A percentile compares a stretch with the other conserved stretches of the same genome.
Conservation (phyloP, 306 rosid species). For the Vigna mungo region DNA sequence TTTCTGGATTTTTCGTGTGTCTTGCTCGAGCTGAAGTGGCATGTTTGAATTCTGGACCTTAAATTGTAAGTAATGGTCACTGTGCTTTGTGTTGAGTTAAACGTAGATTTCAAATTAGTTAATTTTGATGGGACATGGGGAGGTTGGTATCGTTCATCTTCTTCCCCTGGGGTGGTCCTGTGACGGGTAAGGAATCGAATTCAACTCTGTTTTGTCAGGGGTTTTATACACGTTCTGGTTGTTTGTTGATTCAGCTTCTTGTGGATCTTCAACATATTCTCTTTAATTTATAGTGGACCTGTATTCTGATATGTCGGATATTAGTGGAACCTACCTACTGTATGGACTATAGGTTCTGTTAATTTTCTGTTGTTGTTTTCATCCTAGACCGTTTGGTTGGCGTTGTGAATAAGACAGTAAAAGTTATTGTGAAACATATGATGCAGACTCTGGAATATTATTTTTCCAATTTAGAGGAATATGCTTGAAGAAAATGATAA, state of each 20-base stretch:
- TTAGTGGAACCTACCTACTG: constrained; percentile 2
- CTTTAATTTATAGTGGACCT: not conserved
- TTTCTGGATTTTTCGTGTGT: constrained; percentile 3
- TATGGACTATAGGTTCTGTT: not conserved
- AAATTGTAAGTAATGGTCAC: not conserved
- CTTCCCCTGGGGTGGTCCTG: not conserved
- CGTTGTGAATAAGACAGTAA: not conserved
- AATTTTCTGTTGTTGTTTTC: not conserved
- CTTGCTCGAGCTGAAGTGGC: constrained; percentile 1
- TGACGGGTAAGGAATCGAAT: not conserved
- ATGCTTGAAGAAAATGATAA: constrained; percentile 15
- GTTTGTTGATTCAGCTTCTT: not conserved
- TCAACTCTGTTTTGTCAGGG: not conserved
- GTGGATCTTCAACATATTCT: not conserved
- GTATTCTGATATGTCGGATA: not conserved
- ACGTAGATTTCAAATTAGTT: not conserved
- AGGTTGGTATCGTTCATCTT: not conserved
- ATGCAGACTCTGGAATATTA: constrained; percentile 2
- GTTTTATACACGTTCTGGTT: constrained; percentile 21
- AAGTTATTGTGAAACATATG: not conserved
- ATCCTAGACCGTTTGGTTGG: constrained; percentile 10
- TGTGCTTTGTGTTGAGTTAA: not conserved
- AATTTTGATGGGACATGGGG: not conserved
- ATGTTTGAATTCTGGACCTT: constrained; percentile 12
- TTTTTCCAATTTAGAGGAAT: not conserved